Evolutionary conservation across 306 rosid species (phyloP).

Genomic region (Quercus variabilis): DNA sequence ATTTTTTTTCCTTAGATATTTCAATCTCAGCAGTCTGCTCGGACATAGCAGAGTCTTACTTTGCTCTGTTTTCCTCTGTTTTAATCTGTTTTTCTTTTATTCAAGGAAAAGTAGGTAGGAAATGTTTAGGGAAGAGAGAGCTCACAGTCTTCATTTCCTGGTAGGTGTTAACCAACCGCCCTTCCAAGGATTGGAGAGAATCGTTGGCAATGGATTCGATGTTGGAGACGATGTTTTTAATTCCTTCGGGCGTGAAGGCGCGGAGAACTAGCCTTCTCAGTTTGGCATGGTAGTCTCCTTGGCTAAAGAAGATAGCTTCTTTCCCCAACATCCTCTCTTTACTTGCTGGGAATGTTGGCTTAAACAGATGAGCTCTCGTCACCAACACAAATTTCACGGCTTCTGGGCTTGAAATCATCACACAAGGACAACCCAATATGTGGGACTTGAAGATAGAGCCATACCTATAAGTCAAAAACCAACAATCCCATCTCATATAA

Average conservation of each 20-base stretch:
- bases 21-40: no score
- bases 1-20: no score
- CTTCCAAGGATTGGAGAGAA: constrained; percentile 66
- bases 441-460: constrained; percentile 96
- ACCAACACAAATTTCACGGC: constrained; percentile 84
- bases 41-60: background rate
- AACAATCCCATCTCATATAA: background rate
- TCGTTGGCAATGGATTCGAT: constrained; percentile 71
- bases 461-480: constrained; percentile 39
- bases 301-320: constrained; percentile 88
- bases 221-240: constrained; percentile 40
- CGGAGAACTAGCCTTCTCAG: constrained; percentile 86
- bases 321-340: constrained; percentile 97
- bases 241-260: constrained; percentile 73
- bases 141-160: constrained; percentile 90
- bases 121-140: background rate
- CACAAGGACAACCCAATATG: constrained; percentile 95
- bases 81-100: background rate
- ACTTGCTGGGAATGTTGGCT: constrained; percentile 92
- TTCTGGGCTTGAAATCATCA: constrained; percentile 88
- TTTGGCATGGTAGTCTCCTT: constrained; percentile 89
- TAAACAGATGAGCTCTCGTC: constrained; percentile 70
- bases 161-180: constrained; percentile 61
- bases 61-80: constrained; percentile 12
- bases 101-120: background rate